A percentile compares a stretch with the other conserved stretches of the same genome.
phyloP scores from a whole-genome alignment of 208 protist genomes.

The Leishmania amazonensis region DNA sequence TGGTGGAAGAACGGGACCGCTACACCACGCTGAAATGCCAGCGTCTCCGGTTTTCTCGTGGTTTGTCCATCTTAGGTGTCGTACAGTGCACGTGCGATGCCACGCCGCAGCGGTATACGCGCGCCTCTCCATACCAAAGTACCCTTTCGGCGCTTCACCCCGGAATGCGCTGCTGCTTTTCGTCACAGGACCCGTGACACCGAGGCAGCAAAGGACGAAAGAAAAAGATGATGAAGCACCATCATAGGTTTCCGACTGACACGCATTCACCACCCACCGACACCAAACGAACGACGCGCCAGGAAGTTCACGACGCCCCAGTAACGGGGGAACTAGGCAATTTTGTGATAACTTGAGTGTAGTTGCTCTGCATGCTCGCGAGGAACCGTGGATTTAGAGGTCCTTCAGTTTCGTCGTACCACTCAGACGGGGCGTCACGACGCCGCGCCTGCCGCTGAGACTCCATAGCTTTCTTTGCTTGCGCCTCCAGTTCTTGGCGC shows the following conservation, averaged over 20 bases:
- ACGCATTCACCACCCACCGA: neutral
- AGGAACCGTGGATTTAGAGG: constrained; percentile 89
- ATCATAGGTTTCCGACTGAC: neutral
- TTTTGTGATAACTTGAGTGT: constrained; percentile 64
- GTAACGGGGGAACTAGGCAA: constrained; percentile 30
- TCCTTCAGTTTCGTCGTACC: constrained; percentile 83
- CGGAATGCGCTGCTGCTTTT: neutral
- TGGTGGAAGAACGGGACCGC: neutral
- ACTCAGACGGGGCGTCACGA: constrained; percentile 56
- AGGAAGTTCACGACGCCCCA: neutral
- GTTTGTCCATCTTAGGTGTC: neutral
- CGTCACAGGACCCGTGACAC: neutral
- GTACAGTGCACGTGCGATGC: neutral
- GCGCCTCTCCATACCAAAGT: neutral
- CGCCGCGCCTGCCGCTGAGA: constrained; percentile 36
- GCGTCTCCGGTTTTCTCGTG: neutral
- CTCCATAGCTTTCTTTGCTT: constrained; percentile 49
- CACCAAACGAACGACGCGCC: neutral
- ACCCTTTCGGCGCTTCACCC: neutral
- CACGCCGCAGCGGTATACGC: neutral
- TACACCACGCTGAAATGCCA: neutral
- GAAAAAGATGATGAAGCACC: neutral
- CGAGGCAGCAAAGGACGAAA: neutral
- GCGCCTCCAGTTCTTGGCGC: constrained; percentile 72
- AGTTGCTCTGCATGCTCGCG: constrained; percentile 71